Evolutionary conservation across 345 rosid species (phyloP).

Genomic region (Geranium brycei): DNA sequence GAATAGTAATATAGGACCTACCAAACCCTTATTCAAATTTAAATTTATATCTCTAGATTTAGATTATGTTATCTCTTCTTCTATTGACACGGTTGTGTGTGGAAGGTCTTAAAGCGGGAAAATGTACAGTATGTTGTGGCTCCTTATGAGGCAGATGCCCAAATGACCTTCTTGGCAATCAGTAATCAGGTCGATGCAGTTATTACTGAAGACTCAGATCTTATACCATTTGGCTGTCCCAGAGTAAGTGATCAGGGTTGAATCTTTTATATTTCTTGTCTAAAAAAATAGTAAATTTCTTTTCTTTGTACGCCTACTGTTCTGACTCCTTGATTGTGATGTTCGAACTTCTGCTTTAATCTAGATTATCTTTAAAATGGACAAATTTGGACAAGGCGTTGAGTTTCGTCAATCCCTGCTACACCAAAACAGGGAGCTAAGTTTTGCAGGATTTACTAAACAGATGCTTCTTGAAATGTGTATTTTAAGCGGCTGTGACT

Average conservation of each 20-base stretch:
- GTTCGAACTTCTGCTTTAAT: conserved; percentile 3
- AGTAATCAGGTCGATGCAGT: conserved; percentile 77
- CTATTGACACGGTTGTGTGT: conserved; percentile 17
- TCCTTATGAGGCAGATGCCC: conserved; percentile 98
- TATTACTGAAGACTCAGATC: conserved; percentile 95
- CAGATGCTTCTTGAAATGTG: conserved; percentile 96
- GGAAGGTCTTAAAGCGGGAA: conserved; percentile 71
- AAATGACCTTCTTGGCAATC: conserved; percentile 84
- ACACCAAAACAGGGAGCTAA: conserved; percentile 49
- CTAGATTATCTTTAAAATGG: conserved; percentile 90
- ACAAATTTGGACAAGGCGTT: conserved; percentile 86
- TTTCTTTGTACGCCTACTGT: conserved; percentile 1
- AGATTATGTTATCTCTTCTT: conserved; percentile 3
- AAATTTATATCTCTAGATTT: conserved; percentile 2
- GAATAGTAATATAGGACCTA: not conserved
- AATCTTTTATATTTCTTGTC: not conserved
- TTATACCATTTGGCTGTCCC: conserved; percentile 92
- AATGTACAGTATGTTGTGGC: conserved; percentile 65
- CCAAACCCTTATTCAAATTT: not conserved
- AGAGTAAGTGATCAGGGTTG: conserved; percentile 43
- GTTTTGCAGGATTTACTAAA: conserved; percentile 58
- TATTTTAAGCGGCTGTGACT: conserved; percentile 96
- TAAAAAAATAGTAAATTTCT: conserved; percentile 1
- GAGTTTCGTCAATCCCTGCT: conserved; percentile 66
- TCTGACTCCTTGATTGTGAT: conserved; percentile 7